These are phyloP conservation scores for Phialophora macrospora DNA, from an alignment of 2,329 filamentous ascomycete genomes.

Conservation along the genomic window DNA sequence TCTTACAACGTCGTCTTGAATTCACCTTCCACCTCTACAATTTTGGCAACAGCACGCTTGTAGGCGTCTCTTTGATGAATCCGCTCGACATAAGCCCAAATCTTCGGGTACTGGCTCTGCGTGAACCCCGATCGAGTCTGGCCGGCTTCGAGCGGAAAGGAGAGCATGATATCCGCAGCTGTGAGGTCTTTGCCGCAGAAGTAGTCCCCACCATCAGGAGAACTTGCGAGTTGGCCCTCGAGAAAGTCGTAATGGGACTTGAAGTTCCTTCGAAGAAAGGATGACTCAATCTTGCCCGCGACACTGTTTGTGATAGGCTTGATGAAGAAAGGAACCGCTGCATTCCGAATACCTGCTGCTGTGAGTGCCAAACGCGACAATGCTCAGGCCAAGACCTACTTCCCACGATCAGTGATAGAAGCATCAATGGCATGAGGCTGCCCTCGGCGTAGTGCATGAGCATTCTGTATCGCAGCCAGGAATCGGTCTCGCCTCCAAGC, in stretches of 20 bases:
- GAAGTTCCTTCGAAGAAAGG: constrained; percentile 50
- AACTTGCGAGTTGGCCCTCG: constrained; percentile 51
- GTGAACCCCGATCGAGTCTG: constrained; percentile 43
- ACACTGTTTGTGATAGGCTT: constrained; percentile 66
- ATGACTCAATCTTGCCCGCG: constrained; percentile 51
- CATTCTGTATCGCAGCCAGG: constrained; percentile 67
- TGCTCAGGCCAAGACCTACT: constrained; percentile 47
- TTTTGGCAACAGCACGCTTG: constrained; percentile 48
- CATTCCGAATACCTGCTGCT: constrained; percentile 51
- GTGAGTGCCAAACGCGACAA: constrained; percentile 22
- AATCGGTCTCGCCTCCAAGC: constrained; percentile 63
- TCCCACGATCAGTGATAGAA: constrained; percentile 67
- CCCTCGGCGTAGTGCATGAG: constrained; percentile 86
- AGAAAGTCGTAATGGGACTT: constrained; percentile 51
- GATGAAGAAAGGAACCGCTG: constrained; percentile 70
- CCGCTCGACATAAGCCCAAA: constrained; percentile 46
- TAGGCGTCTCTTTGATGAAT: constrained; percentile 48
- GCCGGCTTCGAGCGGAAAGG: constrained; percentile 52
- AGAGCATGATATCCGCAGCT: constrained; percentile 55
- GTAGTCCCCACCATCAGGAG: constrained; percentile 47
- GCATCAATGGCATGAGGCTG: constrained; percentile 73
- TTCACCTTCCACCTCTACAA: constrained; percentile 49
- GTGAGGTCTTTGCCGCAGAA: constrained; percentile 52
- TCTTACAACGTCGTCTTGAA: constrained; percentile 37
- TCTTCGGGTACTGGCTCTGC: constrained; percentile 46